Evolutionary conservation across 306 rosid genomes (phyloP).

Genomic region (Prunus armeniaca): DNA sequence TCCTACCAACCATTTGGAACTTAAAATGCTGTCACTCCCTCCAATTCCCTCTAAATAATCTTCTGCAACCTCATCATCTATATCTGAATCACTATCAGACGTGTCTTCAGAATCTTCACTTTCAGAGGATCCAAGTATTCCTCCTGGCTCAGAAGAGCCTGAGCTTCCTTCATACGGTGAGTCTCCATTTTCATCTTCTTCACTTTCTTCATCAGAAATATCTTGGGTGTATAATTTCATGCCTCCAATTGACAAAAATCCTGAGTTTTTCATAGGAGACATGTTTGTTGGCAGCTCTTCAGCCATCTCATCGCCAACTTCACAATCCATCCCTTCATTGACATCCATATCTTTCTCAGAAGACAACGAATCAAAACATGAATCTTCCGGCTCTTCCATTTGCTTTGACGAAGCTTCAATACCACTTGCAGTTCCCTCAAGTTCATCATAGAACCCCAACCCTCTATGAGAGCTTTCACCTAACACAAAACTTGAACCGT

Average conservation of each 20-base stretch:
- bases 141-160: conserved; percentile 40
- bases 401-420: conserved; percentile 38
- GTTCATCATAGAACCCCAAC: conserved; percentile 68
- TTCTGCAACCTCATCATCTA: conserved; percentile 79
- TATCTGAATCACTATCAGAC: conserved; percentile 70
- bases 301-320: conserved; percentile 33
- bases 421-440: conserved; percentile 44
- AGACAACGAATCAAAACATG: conserved; percentile 40
- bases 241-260: conserved; percentile 82
- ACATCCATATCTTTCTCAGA: conserved; percentile 46
- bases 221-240: conserved; percentile 76
- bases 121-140: conserved; percentile 46
- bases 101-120: conserved; percentile 56
- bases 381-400: conserved; percentile 40
- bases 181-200: conserved; percentile 41
- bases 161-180: conserved; percentile 46
- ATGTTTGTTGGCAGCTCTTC: conserved; percentile 38
- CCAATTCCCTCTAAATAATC: conserved; percentile 94
- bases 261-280: conserved; percentile 59
- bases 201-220: conserved; percentile 59
- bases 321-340: conserved; percentile 33
- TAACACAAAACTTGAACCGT: conserved; percentile 58
- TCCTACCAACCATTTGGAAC: conserved; percentile 71
- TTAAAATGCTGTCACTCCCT: conserved; percentile 61
- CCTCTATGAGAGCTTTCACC: conserved; percentile 80